Percentiles rank a stretch among this genome's conserved stretches.
These are phyloP conservation scores for Acmispon strigosus DNA, from an alignment of 306 rosid genomes.

Conservation along the genomic window DNA sequence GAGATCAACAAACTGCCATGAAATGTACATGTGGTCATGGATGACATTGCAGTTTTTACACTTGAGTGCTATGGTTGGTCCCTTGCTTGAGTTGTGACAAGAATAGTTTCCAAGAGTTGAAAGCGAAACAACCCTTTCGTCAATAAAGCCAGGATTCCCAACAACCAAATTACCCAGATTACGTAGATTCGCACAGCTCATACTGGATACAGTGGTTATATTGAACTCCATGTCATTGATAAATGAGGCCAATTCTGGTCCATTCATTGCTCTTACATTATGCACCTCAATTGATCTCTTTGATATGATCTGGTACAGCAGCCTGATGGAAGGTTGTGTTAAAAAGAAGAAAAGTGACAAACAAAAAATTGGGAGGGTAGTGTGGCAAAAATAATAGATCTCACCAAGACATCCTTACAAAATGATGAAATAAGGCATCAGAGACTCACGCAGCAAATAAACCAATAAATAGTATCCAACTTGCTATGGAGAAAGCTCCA, in stretches of 20 bases:
- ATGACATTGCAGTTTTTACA: slow-evolving; percentile 56
- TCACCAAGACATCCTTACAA: neutral
- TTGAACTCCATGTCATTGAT: slow-evolving; percentile 80
- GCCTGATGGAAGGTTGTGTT: slow-evolving; percentile 57
- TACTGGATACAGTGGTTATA: slow-evolving; percentile 73
- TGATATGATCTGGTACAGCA: slow-evolving; percentile 90
- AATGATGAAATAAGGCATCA: neutral
- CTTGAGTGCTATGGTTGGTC: slow-evolving; percentile 59
- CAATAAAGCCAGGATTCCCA: slow-evolving; percentile 81
- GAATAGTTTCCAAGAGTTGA: slow-evolving; percentile 59
- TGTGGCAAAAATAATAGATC: neutral
- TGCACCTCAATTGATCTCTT: slow-evolving; percentile 89
- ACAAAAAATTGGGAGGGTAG: neutral
- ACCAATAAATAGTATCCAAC: slow-evolving; percentile 91
- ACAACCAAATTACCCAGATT: slow-evolving; percentile 53
- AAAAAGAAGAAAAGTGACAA: slow-evolving; percentile 23
- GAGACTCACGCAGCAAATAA: slow-evolving; percentile 88
- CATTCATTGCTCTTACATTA: slow-evolving; percentile 77
- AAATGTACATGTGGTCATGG: slow-evolving; percentile 66
- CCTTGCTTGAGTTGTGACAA: slow-evolving; percentile 78
- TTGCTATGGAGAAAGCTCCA: slow-evolving; percentile 92
- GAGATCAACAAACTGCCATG: slow-evolving; percentile 85
- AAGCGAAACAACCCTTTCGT: slow-evolving; percentile 48
- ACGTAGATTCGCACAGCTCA: slow-evolving; percentile 89
- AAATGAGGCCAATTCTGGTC: slow-evolving; percentile 67